Percentiles rank a stretch among this genome's conserved stretches.
phyloP scores from a whole-genome alignment of 2,329 filamentous ascomycete species.

The Aspergillus transmontanensis region DNA sequence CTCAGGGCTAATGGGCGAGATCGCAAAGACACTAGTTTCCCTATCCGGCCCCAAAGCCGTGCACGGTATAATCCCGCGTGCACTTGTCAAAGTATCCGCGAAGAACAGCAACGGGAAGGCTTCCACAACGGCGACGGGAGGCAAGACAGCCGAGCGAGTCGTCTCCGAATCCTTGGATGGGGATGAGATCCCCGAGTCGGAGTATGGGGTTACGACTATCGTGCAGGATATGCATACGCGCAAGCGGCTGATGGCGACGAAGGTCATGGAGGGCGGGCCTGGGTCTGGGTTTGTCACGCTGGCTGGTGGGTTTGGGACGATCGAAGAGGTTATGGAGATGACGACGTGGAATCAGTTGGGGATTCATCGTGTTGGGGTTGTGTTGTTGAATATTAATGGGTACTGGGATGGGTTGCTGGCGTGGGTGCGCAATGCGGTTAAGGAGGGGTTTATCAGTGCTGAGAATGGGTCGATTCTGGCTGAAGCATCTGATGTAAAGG shows the following conservation, averaged over 20 bases:
- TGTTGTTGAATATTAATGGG: constrained; percentile 82
- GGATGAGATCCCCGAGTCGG: background rate
- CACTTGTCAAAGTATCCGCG: constrained; percentile 73
- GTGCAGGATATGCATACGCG: constrained; percentile 96
- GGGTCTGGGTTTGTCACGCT: constrained; percentile 90
- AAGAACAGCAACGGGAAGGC: constrained; percentile 28
- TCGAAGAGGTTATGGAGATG: constrained; percentile 96
- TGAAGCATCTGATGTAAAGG: constrained; percentile 71
- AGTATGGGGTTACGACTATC: constrained; percentile 82
- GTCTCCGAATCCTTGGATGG: constrained; percentile 36
- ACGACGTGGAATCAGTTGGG: constrained; percentile 94
- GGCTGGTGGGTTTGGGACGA: constrained; percentile 86
- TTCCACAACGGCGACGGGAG: background rate
- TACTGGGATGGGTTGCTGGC: constrained; percentile 87
- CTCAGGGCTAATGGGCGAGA: constrained; percentile 90
- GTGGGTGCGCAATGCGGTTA: constrained; percentile 78
- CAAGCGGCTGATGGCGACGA: constrained; percentile 89
- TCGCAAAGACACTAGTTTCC: constrained; percentile 81
- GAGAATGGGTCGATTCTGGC: constrained; percentile 76
- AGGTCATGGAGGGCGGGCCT: constrained; percentile 77
- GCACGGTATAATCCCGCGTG: constrained; percentile 89
- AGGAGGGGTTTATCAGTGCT: constrained; percentile 73
- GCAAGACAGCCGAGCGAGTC: constrained; percentile 50
- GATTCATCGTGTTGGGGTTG: constrained; percentile 79
- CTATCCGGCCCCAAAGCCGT: constrained; percentile 79